Base-by-base conservation (phyloP, 164 flowering plant genomes). In the Berberis thunbergii region DNA sequence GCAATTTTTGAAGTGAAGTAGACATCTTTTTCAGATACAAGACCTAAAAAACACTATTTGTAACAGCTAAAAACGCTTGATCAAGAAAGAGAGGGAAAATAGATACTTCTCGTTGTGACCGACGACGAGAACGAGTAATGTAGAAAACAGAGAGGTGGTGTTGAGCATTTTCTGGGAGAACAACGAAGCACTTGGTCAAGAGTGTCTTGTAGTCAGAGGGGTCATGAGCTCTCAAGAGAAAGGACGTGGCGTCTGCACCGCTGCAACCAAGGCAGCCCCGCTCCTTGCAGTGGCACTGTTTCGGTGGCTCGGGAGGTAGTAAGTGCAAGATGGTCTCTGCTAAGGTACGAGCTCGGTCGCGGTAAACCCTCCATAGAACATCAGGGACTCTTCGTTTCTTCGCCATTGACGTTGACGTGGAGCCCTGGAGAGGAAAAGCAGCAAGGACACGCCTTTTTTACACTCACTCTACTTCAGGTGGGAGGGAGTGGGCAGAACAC, bases 101-200 rank as follows among this genome's bases (percentile, higher is more conserved):
- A 49, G n/a, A 10, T 52, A 85, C 90, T 84, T 80, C 62, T 8
- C 6, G 71, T 43, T 79, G 89, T 3, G 83, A 56, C 79, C 82
- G 78, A n/a, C 63, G 75, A 12, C 48, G 57, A 2, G 55, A 57
- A n/a, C 72, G 75, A 64, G 11, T 50, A 57, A 61, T 75, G 13
- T 45, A 58, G 1, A 64, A 13, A 7, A 73, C 43, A 12, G 72
- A 62, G 57, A 85, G 26, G 26, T 26, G 26, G 26, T 26, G 26
- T 26, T 26, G 84, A 8, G 88, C 75, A 43, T 72, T 10, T 2
- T 67, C 70, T 1, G 78, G 59, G 3, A 86, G 64, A 42, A 82
- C 92, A n/a, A 78, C 82, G 66, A 69, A 89, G 73, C 79, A 77
- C 3, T 63, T 41, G 4, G 13, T 74, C 60, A 85, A 61, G 57